phyloP scores from a whole-genome alignment of 352 stramenopile species.

The Thalassiosira mediterranea region DNA sequence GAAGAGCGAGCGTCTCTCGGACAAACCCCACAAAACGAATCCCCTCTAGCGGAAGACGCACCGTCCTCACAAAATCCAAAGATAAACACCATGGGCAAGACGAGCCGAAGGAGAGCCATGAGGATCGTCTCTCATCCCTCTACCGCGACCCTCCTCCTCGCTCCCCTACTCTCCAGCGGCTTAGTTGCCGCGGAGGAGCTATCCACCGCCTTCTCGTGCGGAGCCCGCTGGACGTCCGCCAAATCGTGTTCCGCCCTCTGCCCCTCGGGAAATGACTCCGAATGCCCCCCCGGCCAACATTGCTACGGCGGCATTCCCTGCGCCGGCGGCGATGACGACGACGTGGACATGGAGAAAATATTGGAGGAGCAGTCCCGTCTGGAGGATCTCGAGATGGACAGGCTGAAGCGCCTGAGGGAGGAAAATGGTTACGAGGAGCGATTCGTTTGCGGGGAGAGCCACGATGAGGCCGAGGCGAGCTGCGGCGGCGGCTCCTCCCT shows the following conservation, averaged over 20 bases:
- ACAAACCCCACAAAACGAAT: no score
- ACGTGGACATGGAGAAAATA: neutral
- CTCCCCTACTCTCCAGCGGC: neutral
- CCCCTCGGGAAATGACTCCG: neutral
- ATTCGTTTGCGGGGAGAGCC: slow-evolving; percentile 11
- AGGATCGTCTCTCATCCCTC: slow-evolving; percentile 1
- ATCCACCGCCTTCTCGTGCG: slow-evolving; percentile 17
- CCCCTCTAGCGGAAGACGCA: no score
- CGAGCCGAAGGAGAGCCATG: slow-evolving; percentile 11
- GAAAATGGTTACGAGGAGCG: neutral
- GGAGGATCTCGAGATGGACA: neutral
- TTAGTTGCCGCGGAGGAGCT: neutral
- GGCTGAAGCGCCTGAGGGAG: neutral
- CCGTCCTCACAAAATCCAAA: neutral
- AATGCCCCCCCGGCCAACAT: slow-evolving; percentile 11
- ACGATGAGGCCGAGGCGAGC: neutral
- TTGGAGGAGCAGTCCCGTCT: slow-evolving; percentile 2
- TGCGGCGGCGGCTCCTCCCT: neutral
- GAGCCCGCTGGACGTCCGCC: slow-evolving; percentile 2
- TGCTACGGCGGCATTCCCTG: slow-evolving; percentile 28
- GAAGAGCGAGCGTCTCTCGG: no score
- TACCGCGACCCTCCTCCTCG: neutral
- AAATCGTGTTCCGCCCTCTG: slow-evolving; percentile 1
- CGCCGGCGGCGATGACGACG: slow-evolving; percentile 9
- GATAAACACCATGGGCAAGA: slow-evolving; percentile 13